Evolutionary conservation across 2,329 filamentous ascomycete species (phyloP).

Genomic region (Helotiales sp.): DNA sequence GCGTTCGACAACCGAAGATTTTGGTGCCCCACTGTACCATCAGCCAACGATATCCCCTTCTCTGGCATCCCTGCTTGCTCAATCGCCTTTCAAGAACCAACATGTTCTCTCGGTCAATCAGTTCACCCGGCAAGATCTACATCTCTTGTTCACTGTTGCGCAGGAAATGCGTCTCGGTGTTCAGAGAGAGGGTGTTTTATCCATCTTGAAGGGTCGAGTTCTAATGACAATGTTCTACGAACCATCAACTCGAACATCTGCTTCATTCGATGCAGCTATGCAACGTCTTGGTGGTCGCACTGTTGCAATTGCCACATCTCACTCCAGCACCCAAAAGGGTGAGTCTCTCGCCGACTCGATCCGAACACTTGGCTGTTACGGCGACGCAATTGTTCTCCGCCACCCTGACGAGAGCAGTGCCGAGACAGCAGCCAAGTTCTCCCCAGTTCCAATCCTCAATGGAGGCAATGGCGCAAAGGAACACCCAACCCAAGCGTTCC

Average conservation of each 20-base stretch:
- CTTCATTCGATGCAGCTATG: constrained; percentile 97
- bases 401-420: constrained; percentile 84
- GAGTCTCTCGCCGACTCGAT: constrained; percentile 92
- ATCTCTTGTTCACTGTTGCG: constrained; percentile 92
- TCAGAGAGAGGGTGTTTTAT: constrained; percentile 85
- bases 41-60: constrained; percentile 57
- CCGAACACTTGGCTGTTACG: constrained; percentile 90
- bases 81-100: constrained; percentile 83
- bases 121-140: constrained; percentile 83
- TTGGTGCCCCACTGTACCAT: constrained; percentile 47
- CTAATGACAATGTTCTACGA: constrained; percentile 96
- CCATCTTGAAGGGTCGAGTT: constrained; percentile 81
- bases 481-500: constrained; percentile 95
- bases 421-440: constrained; percentile 81
- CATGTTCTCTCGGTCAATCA: constrained; percentile 92
- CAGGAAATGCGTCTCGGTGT: constrained; percentile 97
- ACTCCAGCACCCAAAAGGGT: constrained; percentile 91
- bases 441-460: constrained; percentile 91
- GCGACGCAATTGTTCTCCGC: constrained; percentile 92
- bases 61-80: constrained; percentile 71
- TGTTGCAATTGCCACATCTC: constrained; percentile 75
- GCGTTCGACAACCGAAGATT: constrained; percentile 41
- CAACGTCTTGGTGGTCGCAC: constrained; percentile 91
- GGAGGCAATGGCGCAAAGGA: constrained; percentile 94
- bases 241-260: constrained; percentile 91